Percentiles rank a stretch among this genome's conserved stretches.
Conservation (phyloP, 164 flowering plant genomes). For the Malania oleifera region DNA sequence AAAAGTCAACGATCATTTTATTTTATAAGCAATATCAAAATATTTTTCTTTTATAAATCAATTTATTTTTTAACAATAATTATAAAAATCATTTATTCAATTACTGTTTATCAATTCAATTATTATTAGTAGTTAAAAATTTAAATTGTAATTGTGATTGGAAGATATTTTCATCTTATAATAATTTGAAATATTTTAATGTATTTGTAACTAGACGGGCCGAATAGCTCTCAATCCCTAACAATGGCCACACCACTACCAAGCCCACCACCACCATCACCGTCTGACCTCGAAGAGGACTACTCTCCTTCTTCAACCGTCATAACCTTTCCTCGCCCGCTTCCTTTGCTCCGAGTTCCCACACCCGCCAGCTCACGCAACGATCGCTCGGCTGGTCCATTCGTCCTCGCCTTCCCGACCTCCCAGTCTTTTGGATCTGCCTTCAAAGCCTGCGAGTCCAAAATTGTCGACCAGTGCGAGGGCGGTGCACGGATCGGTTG, state of each 20-base stretch:
- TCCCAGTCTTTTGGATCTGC: conserved; percentile 34
- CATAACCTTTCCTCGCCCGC: conserved; percentile 32
- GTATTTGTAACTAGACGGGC: no score
- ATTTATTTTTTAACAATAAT: no score
- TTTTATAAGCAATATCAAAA: no score
- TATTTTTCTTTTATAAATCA: no score
- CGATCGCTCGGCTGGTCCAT: conserved; percentile 31
- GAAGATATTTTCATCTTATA: no score
- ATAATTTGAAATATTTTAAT: no score
- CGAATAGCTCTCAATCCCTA: no score
- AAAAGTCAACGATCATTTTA: no score
- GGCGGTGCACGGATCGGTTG: conserved; percentile 52
- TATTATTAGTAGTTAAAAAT: no score
- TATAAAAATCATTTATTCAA: no score
- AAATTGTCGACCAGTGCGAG: conserved; percentile 42
- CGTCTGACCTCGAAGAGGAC: conserved; percentile 11
- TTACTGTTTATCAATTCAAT: no score
- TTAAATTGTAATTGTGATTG: no score
- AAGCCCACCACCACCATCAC: conserved; percentile 8
- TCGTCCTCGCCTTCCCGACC: conserved; percentile 42
- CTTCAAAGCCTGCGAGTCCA: conserved; percentile 23
- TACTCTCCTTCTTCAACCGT: conserved; percentile 43
- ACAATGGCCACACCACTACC: conserved; percentile 4
- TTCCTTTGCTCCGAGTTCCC: conserved; percentile 47
- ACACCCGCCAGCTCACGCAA: conserved; percentile 24